Conservation (phyloP, 1,284 basidiomycete species). For the Hortiboletus rubellus region DNA sequence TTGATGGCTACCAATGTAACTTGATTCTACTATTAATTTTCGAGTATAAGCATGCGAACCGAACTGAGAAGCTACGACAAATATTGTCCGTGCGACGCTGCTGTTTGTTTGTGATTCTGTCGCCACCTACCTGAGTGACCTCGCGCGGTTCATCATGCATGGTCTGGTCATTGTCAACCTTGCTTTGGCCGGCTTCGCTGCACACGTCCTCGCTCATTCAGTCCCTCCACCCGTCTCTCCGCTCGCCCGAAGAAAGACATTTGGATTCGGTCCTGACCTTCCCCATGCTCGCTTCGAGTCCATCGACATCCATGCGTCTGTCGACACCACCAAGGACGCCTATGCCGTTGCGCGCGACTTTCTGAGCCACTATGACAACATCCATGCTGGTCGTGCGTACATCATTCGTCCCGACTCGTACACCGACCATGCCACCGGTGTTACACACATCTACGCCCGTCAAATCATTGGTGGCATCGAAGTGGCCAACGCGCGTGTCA, state of each 20-base stretch:
- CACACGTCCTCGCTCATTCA: slow-evolving; percentile 20
- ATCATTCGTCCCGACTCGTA: slow-evolving; percentile 76
- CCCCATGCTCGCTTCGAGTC: slow-evolving; percentile 66
- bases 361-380: slow-evolving; percentile 35
- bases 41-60: neutral
- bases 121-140: too few relatives aligned
- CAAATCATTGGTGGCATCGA: slow-evolving; percentile 81
- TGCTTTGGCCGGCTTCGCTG: slow-evolving; percentile 30
- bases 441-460: slow-evolving; percentile 79
- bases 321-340: slow-evolving; percentile 45
- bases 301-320: slow-evolving; percentile 37
- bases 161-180: slow-evolving; percentile 16
- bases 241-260: slow-evolving; percentile 54
- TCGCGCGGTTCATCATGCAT: slow-evolving; percentile 19
- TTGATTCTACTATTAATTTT: neutral
- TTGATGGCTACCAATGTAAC: neutral
- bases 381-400: slow-evolving; percentile 44
- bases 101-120: too few relatives aligned
- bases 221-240: neutral
- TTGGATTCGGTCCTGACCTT: slow-evolving; percentile 73
- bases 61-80: too few relatives aligned
- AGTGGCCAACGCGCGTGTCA: slow-evolving; percentile 84
- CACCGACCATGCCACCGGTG: slow-evolving; percentile 74
- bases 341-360: slow-evolving; percentile 59
- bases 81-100: too few relatives aligned